Conservation (phyloP, 2,329 filamentous ascomycete genomes). For the Clathrospora elynae region DNA sequence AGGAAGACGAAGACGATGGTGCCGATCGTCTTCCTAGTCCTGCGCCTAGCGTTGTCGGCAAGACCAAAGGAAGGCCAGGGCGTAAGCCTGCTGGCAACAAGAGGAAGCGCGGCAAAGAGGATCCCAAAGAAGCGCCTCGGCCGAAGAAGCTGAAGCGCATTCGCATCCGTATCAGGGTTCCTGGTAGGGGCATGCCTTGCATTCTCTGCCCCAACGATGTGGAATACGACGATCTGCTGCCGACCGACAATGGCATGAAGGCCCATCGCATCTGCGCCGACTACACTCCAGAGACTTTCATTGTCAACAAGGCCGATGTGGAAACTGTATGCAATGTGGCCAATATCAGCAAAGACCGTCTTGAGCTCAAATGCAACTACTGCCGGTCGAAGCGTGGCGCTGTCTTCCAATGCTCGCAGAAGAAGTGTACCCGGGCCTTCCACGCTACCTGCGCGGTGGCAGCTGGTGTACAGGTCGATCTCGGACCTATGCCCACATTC, state of each 20-base stretch:
- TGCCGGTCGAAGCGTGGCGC: constrained; percentile 94
- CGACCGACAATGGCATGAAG: constrained; percentile 84
- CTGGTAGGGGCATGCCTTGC: constrained; percentile 79
- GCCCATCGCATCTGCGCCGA: constrained; percentile 88
- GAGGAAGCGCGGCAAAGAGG: constrained; percentile 54
- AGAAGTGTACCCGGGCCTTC: constrained; percentile 91
- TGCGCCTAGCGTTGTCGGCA: constrained; percentile 73
- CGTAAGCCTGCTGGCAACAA: constrained; percentile 71
- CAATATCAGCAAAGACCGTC: constrained; percentile 82
- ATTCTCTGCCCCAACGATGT: constrained; percentile 91
- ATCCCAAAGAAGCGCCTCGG: constrained; percentile 52
- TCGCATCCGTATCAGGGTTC: constrained; percentile 72
- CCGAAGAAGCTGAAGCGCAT: constrained; percentile 75
- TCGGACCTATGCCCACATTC: constrained; percentile 82
- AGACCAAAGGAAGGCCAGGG: constrained; percentile 69
- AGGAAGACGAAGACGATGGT: constrained; percentile 66
- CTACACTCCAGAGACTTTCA: constrained; percentile 90
- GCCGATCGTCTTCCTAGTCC: constrained; percentile 73
- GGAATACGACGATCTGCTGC: constrained; percentile 77
- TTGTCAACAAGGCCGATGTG: constrained; percentile 67
- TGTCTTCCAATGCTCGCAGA: constrained; percentile 94
- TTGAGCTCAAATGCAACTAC: constrained; percentile 92
- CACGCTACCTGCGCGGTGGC: constrained; percentile 93
- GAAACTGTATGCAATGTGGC: constrained; percentile 79
- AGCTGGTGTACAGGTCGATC: constrained; percentile 89